Conservation (phyloP, 345 rosid genomes). For the Microcos paniculata region DNA sequence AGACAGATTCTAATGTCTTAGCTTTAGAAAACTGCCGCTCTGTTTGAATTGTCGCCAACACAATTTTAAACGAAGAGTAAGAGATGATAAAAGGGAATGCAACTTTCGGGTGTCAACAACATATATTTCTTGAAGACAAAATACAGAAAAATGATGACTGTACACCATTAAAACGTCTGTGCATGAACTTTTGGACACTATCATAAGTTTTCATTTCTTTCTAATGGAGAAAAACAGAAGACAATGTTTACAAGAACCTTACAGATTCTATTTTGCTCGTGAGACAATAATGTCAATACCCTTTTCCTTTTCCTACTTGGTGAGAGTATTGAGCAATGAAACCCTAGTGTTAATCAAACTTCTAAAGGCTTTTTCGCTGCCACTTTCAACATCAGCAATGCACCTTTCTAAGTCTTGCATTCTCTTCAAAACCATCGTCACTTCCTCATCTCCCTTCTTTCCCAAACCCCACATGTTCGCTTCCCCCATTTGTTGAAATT, state of each 20-base stretch:
- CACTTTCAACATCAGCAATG: conserved; percentile 34
- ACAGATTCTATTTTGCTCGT: background rate
- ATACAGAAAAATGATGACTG: conserved; percentile 12
- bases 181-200: background rate
- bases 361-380: conserved; percentile 46
- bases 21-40: background rate
- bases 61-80: too few relatives aligned
- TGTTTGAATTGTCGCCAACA: too few relatives aligned
- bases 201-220: background rate
- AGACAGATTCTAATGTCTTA: background rate
- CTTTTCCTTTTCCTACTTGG: conserved; percentile 20
- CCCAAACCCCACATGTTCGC: conserved; percentile 44
- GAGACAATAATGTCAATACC: background rate
- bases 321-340: conserved; percentile 53
- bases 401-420: conserved; percentile 46
- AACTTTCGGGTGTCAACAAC: background rate
- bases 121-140: background rate
- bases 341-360: conserved; percentile 56
- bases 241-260: background rate
- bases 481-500: conserved; percentile 32
- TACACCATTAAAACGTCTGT: background rate
- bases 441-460: conserved; percentile 48
- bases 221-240: background rate
- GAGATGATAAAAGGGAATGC: background rate
- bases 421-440: conserved; percentile 35